Evolutionary conservation across 2,329 filamentous ascomycete genomes (phyloP).

Genomic region (Aspergillus niger): DNA sequence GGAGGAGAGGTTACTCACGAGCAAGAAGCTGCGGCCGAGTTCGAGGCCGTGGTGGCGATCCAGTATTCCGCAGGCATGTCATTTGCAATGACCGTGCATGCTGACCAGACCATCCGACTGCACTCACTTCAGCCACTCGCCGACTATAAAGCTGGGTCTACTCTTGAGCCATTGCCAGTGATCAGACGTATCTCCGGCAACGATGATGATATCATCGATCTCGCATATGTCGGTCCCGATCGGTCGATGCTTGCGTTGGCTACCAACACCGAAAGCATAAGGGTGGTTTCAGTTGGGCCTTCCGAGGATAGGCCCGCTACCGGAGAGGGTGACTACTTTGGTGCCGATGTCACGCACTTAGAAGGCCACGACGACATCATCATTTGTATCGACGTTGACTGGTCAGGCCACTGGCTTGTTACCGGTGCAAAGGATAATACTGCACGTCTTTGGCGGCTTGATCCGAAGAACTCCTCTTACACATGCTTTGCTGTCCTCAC

Average conservation of each 20-base stretch:
- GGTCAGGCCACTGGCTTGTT: conserved; percentile 95
- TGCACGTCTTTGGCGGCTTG: conserved; percentile 84
- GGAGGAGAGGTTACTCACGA: conserved; percentile 79
- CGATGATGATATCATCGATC: conserved; percentile 95
- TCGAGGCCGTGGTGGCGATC: conserved; percentile 70
- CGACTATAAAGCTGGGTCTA: conserved; percentile 40
- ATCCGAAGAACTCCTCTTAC: conserved; percentile 72
- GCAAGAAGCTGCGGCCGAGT: conserved; percentile 63
- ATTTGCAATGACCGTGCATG: conserved; percentile 78
- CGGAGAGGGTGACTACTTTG: conserved; percentile 66
- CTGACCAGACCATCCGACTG: conserved; percentile 82
- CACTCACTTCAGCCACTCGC: conserved; percentile 57
- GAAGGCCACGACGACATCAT: conserved; percentile 95
- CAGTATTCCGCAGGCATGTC: conserved; percentile 66
- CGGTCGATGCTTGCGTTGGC: conserved; percentile 82
- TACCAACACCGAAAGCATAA: conserved; percentile 91
- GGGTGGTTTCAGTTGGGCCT: conserved; percentile 71
- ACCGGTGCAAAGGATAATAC: conserved; percentile 97
- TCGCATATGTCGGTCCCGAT: conserved; percentile 81
- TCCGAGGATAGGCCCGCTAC: conserved; percentile 36
- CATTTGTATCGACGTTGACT: conserved; percentile 90
- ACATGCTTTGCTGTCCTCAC: conserved; percentile 80
- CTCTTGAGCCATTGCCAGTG: conserved; percentile 60
- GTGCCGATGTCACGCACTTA: conserved; percentile 81
- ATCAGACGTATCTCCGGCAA: conserved; percentile 88